phyloP scores from a whole-genome alignment of 352 stramenopile genomes.

The Halophytophthora polymorphica region DNA sequence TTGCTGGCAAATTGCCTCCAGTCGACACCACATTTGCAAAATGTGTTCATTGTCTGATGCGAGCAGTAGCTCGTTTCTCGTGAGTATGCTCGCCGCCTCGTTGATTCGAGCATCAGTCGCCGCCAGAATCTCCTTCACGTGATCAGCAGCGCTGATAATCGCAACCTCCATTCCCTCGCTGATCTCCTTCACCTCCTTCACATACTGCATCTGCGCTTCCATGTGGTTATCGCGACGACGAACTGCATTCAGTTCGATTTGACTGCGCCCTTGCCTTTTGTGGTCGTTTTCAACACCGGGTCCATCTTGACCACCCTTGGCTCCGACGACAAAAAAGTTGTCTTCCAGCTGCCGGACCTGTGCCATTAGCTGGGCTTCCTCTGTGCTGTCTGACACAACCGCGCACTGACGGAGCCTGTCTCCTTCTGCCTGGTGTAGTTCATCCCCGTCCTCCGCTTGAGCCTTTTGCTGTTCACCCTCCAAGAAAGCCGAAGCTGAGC shows the following conservation, averaged over 20 bases:
- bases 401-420: conserved; percentile 12
- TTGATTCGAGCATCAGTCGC: conserved; percentile 31
- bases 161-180: conserved; percentile 57
- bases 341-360: conserved; percentile 57
- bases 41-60: conserved; percentile 31
- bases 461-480: conserved; percentile 42
- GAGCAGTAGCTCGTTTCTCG: conserved; percentile 35
- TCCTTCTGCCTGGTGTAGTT: conserved; percentile 14
- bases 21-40: conserved; percentile 32
- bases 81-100: conserved; percentile 17
- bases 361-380: conserved; percentile 46
- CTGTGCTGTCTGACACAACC: conserved; percentile 11
- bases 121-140: conserved; percentile 53
- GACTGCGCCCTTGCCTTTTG: conserved; percentile 10
- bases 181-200: conserved; percentile 47
- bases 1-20: conserved; percentile 40
- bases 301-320: conserved; percentile 5
- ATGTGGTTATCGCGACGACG: conserved; percentile 58
- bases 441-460: conserved; percentile 11
- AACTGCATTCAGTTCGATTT: conserved; percentile 60
- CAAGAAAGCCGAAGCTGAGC: conserved; percentile 37
- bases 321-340: conserved; percentile 25
- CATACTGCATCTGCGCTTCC: conserved; percentile 43
- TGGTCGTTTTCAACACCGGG: background rate
- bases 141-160: conserved; percentile 51